phyloP scores from a whole-genome alignment of 1,284 basidiomycete species.

The Apiotrichum sp. region DNA sequence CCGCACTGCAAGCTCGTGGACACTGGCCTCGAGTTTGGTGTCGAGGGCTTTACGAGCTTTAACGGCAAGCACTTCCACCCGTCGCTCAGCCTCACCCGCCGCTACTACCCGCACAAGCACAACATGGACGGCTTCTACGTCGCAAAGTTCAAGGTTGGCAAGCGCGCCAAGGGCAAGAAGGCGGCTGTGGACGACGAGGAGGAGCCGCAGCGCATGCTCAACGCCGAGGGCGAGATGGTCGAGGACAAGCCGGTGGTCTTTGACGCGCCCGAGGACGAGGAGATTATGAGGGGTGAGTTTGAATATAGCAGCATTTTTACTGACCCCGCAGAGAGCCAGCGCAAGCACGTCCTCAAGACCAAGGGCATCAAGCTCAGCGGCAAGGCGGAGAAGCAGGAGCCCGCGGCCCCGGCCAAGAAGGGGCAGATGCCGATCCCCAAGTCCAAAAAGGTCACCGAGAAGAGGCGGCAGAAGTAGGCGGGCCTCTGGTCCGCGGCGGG shows the following conservation, averaged over 20 bases:
- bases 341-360: constrained; percentile 47
- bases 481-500: neutral
- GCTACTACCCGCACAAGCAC: constrained; percentile 51
- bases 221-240: constrained; percentile 4
- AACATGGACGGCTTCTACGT: constrained; percentile 96
- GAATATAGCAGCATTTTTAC: neutral
- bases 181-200: constrained; percentile 30
- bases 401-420: constrained; percentile 1
- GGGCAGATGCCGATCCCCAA: constrained; percentile 25
- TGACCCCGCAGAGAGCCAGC: constrained; percentile 40
- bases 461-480: constrained; percentile 20
- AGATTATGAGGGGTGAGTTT: constrained; percentile 42
- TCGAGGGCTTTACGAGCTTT: constrained; percentile 83
- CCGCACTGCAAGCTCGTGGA: constrained; percentile 93
- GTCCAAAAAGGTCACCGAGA: constrained; percentile 36
- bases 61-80: constrained; percentile 83
- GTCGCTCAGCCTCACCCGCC: constrained; percentile 71
- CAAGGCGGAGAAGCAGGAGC: constrained; percentile 19
- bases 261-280: constrained; percentile 45
- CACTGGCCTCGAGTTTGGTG: constrained; percentile 87
- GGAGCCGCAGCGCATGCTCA: constrained; percentile 24
- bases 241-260: constrained; percentile 30
- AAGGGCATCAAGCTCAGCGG: constrained; percentile 49
- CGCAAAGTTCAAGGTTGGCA: constrained; percentile 93
- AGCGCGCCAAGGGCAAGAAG: constrained; percentile 55